Base-by-base conservation (phyloP, 495 filamentous ascomycete genomes). In the Aspergillus sclerotioniger region DNA sequence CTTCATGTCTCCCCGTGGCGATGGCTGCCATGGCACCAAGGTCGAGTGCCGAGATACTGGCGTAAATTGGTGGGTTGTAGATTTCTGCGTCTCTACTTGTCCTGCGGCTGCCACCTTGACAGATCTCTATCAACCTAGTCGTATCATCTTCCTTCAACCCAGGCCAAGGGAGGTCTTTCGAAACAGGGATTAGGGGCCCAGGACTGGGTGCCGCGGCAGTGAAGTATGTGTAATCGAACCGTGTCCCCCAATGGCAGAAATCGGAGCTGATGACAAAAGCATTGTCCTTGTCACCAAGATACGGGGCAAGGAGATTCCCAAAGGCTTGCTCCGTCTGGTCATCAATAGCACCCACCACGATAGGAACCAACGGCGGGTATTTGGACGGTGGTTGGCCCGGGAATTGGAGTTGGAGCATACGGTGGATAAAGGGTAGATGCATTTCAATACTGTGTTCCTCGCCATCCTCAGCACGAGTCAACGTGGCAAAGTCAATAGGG, bases 371-470 rank as follows among this genome's bases (percentile, higher is more conserved):
- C 8, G 81, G 83, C 1, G 91, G 90, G 66, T 88, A 90, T 45
- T 81, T 66, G 16, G 73, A 67, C 6, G 69, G 64, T 8, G 71
- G 61, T 3, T 63, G 63, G 37, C 70, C 61, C 0, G 77, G 76
- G 55, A 73, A 68, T 49, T 77, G 72, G 13, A 74, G 63, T 61
- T 78, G 75, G 16, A 80, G 76, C 44, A 92, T 84, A 70, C 93
- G 92, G 81, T 94, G 90, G 61, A 98, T 86, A 66, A 94, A 98
- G 2, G 94, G 94, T 0, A 97, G 79, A 62, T 99, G 94, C 86
- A 98, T 96, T 73, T 98, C 95, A 21, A 98, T 85, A 52, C 90
- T 96, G 73, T 99, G 94, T 71, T 99, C 94, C 32, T 84, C 87
- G 59, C 92, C 87, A 62, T 99, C 94, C 9, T 84, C 76, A 4